Evolutionary conservation across 1,284 basidiomycete species (phyloP).

Genomic region (Moniliella sp.): DNA sequence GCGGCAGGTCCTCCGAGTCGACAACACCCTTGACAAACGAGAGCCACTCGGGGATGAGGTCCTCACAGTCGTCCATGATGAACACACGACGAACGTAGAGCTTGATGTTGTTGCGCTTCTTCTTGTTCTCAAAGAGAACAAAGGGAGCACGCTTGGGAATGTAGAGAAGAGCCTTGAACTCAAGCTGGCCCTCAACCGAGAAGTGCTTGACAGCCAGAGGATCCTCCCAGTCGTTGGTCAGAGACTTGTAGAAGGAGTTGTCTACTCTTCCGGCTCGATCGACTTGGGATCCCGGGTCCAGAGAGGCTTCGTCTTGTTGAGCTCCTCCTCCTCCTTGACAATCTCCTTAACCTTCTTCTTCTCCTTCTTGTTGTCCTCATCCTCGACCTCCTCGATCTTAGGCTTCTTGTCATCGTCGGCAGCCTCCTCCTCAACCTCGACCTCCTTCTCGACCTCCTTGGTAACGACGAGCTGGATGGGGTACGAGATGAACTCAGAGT

Average conservation of each 20-base stretch:
- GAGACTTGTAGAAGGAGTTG: constrained; percentile 90
- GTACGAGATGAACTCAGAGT: constrained; percentile 99
- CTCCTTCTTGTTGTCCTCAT: constrained; percentile 47
- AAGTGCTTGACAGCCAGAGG: constrained; percentile 99
- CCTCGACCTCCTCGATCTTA: constrained; percentile 58
- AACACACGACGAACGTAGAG: constrained; percentile 99
- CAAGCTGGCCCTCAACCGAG: constrained; percentile 98
- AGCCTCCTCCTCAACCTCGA: constrained; percentile 41
- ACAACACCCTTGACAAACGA: constrained; percentile 91
- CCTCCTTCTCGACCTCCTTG: constrained; percentile 74
- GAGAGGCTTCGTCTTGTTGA: constrained; percentile 99
- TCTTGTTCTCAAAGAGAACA: constrained; percentile 99
- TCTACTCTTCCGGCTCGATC: constrained; percentile 91
- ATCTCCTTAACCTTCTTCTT: constrained; percentile 69
- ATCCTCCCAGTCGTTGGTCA: constrained; percentile 97
- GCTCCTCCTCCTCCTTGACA: constrained; percentile 62
- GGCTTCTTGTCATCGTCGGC: constrained; percentile 52
- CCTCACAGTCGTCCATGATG: constrained; percentile 99
- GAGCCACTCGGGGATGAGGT: constrained; percentile 97
- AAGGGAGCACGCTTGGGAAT: constrained; percentile 65
- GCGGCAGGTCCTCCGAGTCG: constrained; percentile 95
- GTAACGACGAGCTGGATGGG: constrained; percentile 94
- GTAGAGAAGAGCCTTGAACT: constrained; percentile 91
- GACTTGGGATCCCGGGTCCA: constrained; percentile 87
- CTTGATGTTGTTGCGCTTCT: constrained; percentile 99